Conservation (phyloP, 2,329 filamentous ascomycete species). For the Aspergillus sp. region DNA sequence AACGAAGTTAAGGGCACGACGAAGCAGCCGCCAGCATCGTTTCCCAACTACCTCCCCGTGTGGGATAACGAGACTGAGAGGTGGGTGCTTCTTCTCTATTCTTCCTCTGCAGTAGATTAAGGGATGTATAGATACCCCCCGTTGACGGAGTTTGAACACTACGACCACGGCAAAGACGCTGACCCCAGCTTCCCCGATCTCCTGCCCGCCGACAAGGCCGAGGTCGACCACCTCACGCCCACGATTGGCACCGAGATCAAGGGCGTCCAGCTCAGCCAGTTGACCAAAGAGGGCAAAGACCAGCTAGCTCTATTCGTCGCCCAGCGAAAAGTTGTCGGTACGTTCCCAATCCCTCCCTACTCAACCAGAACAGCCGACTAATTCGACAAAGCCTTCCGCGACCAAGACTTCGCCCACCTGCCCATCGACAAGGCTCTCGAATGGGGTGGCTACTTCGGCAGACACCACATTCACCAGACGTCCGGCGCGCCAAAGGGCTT, state of each 20-base stretch:
- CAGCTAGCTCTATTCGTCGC: constrained; percentile 60
- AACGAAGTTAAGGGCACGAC: constrained; percentile 53
- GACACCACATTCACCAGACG: constrained; percentile 78
- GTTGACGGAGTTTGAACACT: constrained; percentile 67
- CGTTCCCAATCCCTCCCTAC: constrained; percentile 10
- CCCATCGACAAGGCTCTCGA: constrained; percentile 68
- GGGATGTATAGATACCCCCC: constrained; percentile 51
- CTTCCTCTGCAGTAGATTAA: constrained; percentile 1
- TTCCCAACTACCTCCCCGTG: constrained; percentile 70
- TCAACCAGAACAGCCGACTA: not conserved
- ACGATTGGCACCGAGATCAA: constrained; percentile 70
- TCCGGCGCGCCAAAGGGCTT: constrained; percentile 70
- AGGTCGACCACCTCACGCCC: constrained; percentile 64
- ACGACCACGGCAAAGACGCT: constrained; percentile 73
- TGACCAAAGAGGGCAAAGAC: constrained; percentile 68
- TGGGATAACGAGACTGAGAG: constrained; percentile 59
- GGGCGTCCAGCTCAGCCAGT: constrained; percentile 68
- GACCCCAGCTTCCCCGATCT: constrained; percentile 68
- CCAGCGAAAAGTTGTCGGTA: constrained; percentile 64
- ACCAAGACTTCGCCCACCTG: constrained; percentile 69
- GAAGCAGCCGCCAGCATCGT: constrained; percentile 57
- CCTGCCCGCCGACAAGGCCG: constrained; percentile 45
- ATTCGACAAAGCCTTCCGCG: constrained; percentile 58
- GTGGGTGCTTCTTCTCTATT: constrained; percentile 13
- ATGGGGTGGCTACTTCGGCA: constrained; percentile 72